phyloP scores from a whole-genome alignment of 306 rosid genomes.

The Vigna nakashimae region DNA sequence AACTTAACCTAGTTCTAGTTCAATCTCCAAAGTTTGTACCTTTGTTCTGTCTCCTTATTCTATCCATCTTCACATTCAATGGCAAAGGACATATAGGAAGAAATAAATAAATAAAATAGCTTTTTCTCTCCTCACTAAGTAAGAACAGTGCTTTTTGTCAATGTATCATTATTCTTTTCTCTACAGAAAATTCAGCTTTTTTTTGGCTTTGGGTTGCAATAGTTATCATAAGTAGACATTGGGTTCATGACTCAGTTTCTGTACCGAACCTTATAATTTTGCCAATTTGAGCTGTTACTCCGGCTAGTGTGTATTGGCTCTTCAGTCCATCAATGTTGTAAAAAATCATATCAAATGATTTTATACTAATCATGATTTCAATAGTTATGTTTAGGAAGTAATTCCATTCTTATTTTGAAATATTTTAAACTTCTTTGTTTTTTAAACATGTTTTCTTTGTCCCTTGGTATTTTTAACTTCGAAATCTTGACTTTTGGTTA shows the following conservation, averaged over 20 bases:
- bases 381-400: neutral
- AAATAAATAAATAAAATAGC: neutral
- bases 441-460: conserved; percentile 26
- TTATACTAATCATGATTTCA: neutral
- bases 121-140: neutral
- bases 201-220: neutral
- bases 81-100: neutral
- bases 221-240: neutral
- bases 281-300: neutral
- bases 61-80: neutral
- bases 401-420: conserved; percentile 32
- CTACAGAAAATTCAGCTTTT: neutral
- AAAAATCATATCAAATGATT: neutral
- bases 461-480: conserved; percentile 19
- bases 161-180: neutral
- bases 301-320: neutral
- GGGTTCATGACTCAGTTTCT: neutral
- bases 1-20: neutral
- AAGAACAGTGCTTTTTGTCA: neutral
- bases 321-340: neutral
- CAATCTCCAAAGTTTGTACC: neutral
- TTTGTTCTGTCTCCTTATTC: neutral
- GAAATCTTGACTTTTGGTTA: conserved; percentile 19
- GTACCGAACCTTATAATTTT: neutral
- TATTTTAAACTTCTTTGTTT: conserved; percentile 8